phyloP scores from a whole-genome alignment of 2,329 filamentous ascomycete genomes.

The Zarea fungicola region DNA sequence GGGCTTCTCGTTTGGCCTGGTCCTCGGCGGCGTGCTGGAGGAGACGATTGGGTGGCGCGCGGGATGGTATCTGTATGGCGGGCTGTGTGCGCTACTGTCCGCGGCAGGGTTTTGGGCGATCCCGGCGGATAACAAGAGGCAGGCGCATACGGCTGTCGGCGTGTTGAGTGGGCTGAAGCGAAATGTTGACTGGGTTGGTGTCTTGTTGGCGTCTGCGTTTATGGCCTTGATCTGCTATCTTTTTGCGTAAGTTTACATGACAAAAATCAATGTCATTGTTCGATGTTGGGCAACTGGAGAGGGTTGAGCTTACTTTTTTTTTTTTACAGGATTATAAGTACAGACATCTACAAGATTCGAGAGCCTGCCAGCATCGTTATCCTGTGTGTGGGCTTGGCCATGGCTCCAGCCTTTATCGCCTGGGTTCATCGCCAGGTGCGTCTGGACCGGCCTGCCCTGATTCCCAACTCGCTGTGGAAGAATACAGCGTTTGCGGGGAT shows the following conservation, averaged over 20 bases:
- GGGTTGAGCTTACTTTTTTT: too few relatives aligned
- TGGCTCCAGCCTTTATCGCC: conserved; percentile 44
- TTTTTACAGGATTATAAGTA: conserved; percentile 29
- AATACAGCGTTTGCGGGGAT: conserved; percentile 50
- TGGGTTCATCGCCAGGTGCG: conserved; percentile 49
- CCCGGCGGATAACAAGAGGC: too few relatives aligned
- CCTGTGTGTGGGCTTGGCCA: conserved; percentile 36
- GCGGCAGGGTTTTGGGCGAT: too few relatives aligned
- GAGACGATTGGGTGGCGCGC: conserved; percentile 43
- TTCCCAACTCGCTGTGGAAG: conserved; percentile 59
- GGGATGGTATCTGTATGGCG: conserved; percentile 39
- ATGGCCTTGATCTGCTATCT: too few relatives aligned
- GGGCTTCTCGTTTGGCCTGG: conserved; percentile 46
- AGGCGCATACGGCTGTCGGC: too few relatives aligned
- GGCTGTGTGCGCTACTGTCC: too few relatives aligned
- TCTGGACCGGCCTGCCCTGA: conserved; percentile 45
- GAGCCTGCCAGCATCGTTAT: conserved; percentile 39
- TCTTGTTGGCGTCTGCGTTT: too few relatives aligned
- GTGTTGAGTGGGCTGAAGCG: too few relatives aligned
- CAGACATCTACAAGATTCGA: conserved; percentile 35
- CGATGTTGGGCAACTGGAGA: too few relatives aligned
- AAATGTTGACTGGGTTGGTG: too few relatives aligned
- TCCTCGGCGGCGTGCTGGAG: conserved; percentile 43
- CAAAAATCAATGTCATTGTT: too few relatives aligned
- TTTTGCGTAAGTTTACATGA: too few relatives aligned